phyloP scores from a whole-genome alignment of 257 asterid species.

The Anisodus acutangulus region DNA sequence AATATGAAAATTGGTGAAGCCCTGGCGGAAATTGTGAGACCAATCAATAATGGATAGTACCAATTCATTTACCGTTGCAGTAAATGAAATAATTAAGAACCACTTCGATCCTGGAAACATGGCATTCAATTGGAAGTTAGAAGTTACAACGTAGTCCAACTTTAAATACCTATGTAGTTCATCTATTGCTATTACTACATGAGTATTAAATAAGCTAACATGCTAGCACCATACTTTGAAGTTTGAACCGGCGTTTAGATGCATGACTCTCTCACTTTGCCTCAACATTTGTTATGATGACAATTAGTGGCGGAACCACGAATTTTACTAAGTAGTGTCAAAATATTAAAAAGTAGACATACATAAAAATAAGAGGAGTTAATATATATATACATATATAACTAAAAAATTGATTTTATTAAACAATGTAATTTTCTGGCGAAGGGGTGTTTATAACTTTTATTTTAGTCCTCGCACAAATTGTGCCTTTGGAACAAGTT shows the following conservation, averaged over 20 bases:
- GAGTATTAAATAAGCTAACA: not conserved
- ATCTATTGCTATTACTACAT: not conserved
- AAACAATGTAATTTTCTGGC: no score
- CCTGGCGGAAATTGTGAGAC: not conserved
- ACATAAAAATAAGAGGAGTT: no score
- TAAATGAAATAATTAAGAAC: not conserved
- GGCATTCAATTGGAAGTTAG: conserved; percentile 16
- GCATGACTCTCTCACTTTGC: not conserved
- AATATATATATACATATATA: no score
- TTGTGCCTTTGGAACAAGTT: not conserved
- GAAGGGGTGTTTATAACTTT: no score
- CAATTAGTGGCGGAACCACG: no score
- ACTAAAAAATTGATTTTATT: no score
- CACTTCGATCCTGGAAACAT: not conserved
- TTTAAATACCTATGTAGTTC: not conserved
- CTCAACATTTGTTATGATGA: not conserved
- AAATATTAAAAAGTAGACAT: no score
- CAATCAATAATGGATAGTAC: not conserved
- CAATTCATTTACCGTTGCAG: not conserved
- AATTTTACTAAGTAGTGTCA: no score
- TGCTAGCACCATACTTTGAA: not conserved
- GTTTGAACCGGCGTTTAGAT: not conserved
- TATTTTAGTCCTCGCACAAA: not conserved
- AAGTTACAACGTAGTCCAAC: not conserved
- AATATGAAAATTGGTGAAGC: not conserved